phyloP scores from a whole-genome alignment of 2,329 filamentous ascomycete species.

The Monosporascus sp. region DNA sequence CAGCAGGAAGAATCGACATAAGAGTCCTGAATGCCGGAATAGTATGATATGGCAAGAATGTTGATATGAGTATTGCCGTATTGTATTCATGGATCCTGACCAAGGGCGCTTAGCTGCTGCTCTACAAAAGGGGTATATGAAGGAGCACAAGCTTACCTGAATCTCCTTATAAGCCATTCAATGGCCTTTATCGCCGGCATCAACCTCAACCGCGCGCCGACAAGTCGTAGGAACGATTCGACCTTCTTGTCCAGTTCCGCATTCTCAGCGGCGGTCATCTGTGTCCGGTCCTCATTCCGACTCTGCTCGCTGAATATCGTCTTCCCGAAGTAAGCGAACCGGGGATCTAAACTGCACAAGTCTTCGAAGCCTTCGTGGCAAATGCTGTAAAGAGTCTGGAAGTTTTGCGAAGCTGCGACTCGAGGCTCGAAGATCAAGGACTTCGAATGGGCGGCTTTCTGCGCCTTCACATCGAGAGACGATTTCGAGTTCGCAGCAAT shows the following conservation, averaged over 20 bases:
- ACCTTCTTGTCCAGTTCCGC: slow-evolving; percentile 71
- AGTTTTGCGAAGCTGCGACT: slow-evolving; percentile 81
- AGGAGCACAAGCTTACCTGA: slow-evolving; percentile 56
- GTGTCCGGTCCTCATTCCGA: slow-evolving; percentile 77
- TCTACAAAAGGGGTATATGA: neutral
- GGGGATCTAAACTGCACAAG: slow-evolving; percentile 76
- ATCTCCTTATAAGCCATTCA: slow-evolving; percentile 91
- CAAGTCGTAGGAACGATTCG: slow-evolving; percentile 76
- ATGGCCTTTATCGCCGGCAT: slow-evolving; percentile 86
- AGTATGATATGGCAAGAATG: slow-evolving; percentile 89
- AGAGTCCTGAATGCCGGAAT: slow-evolving; percentile 80
- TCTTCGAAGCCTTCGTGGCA: slow-evolving; percentile 89
- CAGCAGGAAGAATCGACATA: slow-evolving; percentile 77
- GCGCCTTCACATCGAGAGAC: slow-evolving; percentile 86
- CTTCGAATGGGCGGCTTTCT: slow-evolving; percentile 86
- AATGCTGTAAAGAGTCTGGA: slow-evolving; percentile 80
- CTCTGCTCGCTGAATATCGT: slow-evolving; percentile 93
- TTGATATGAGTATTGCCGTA: slow-evolving; percentile 68
- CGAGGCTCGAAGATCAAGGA: slow-evolving; percentile 89
- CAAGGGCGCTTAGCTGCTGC: slow-evolving; percentile 5
- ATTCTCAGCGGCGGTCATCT: slow-evolving; percentile 80
- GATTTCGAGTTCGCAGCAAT: slow-evolving; percentile 87
- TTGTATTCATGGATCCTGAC: slow-evolving; percentile 86
- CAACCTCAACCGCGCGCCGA: slow-evolving; percentile 70
- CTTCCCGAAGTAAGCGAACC: slow-evolving; percentile 68